Conservation (phyloP, 2,329 filamentous ascomycete species). For the Aspergillus sp. region DNA sequence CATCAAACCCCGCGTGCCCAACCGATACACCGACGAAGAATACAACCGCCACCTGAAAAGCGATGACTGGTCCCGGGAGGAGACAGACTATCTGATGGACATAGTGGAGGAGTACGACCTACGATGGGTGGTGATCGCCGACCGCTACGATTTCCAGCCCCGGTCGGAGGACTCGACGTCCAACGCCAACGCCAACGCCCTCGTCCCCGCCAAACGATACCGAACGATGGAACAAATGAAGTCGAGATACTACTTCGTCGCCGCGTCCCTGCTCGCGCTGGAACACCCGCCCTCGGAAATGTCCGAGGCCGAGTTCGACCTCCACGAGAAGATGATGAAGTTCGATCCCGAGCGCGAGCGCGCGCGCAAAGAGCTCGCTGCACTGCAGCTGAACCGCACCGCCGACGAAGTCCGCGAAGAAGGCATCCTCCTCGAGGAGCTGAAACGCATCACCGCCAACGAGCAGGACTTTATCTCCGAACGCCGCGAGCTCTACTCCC, state of each 20-base stretch:
- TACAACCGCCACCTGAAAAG: conserved; percentile 73
- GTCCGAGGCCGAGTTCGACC: conserved; percentile 77
- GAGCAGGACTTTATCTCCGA: conserved; percentile 85
- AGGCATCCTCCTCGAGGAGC: conserved; percentile 80
- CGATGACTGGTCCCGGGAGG: conserved; percentile 82
- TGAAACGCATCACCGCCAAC: conserved; percentile 85
- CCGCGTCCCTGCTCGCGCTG: conserved; percentile 75
- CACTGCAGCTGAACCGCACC: conserved; percentile 72
- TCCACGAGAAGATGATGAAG: conserved; percentile 80
- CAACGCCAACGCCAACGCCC: conserved; percentile 28
- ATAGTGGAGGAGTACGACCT: conserved; percentile 76
- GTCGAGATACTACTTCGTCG: conserved; percentile 82
- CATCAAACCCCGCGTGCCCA: conserved; percentile 71
- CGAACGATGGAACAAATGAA: conserved; percentile 90
- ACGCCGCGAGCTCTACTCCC: conserved; percentile 78
- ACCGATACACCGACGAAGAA: conserved; percentile 77
- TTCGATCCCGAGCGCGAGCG: conserved; percentile 80
- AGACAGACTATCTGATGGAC: conserved; percentile 86
- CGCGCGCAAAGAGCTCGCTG: conserved; percentile 78
- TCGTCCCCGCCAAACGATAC: conserved; percentile 41
- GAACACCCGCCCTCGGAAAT: conserved; percentile 81
- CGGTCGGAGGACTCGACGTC: conserved; percentile 18
- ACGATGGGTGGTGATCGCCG: conserved; percentile 87
- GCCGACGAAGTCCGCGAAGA: conserved; percentile 91
- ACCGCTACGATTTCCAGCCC: conserved; percentile 74